Base-by-base conservation (phyloP, 2,329 filamentous ascomycete species). In the Tolypocladium tropicale region DNA sequence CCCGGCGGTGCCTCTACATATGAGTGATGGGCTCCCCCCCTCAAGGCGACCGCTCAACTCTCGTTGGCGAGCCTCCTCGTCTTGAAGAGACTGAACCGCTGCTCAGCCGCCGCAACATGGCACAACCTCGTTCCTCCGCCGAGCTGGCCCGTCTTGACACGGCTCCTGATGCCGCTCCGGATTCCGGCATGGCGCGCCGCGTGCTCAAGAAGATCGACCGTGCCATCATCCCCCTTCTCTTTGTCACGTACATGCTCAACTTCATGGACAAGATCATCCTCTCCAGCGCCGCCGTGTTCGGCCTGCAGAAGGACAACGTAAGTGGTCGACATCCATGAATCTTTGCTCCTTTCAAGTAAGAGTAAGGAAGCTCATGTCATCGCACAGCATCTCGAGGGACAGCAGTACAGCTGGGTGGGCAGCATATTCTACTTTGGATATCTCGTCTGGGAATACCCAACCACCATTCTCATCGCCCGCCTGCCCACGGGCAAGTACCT, bases 381-480 rank as follows among this genome's bases (percentile, higher is more conserved):
- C 46, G 28, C 9, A 46, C 32, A 64, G 64, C 52, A 66, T 48
- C 65, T 69, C 36, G 56, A 64, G 2, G 71, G 68, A 46, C 64
- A 70, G 48, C 67, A 89, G 70, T 90, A 85, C 65, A 80, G 78
- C 25, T 90, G 87, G 87, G 74, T 90, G 0, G 65, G 68, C 48
- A 70, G 68, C 12, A 67, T 72, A 48, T 70, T 74, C 51, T 74
- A 74, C 62, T 66, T 74, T 32, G 72, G 72, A 30, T 80, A 81
- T 61, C 72, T 82, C 1, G 67, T 71, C 14, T 77, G 74, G 63
- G 74, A 77, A 18, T 79, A 77, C 56, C 76, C 78, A 0, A 77
- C 76, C 1, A 75, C 76, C 0, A 62, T 76, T 4, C 64, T 80
- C 32, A 67, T 81, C 33, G 72, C 76, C 32, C 74, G 74, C 5